Conservation (phyloP, 23 red algal species). For the Gracilaria gracilis region DNA sequence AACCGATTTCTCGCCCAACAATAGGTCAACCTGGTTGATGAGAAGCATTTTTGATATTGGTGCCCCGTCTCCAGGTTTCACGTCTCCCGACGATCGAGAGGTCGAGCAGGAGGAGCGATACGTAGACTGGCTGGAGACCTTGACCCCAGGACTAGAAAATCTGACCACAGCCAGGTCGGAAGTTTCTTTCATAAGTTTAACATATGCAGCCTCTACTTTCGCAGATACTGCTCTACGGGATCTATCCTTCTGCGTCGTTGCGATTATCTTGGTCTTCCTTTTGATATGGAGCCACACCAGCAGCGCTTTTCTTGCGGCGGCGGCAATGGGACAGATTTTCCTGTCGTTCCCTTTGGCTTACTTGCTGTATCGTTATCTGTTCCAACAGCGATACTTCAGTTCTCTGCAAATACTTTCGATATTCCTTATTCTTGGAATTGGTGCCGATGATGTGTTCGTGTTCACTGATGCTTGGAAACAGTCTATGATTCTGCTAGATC, state of each 20-base stretch:
- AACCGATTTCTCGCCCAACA: slow-evolving; percentile 11
- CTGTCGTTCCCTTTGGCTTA: slow-evolving; percentile 70
- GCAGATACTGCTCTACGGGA: slow-evolving; percentile 21
- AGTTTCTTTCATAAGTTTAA: too few relatives aligned
- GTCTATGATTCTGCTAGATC: slow-evolving; percentile 43
- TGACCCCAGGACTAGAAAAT: too few relatives aligned
- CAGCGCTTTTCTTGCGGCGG: slow-evolving; percentile 42
- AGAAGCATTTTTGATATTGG: not conserved
- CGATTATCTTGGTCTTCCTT: slow-evolving; percentile 64
- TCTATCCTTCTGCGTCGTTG: slow-evolving; percentile 43
- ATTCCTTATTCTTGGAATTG: slow-evolving; percentile 66
- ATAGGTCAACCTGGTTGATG: not conserved
- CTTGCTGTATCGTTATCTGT: slow-evolving; percentile 61
- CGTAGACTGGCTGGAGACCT: too few relatives aligned
- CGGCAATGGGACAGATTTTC: slow-evolving; percentile 71
- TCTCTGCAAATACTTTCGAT: slow-evolving; percentile 66
- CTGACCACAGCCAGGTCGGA: too few relatives aligned
- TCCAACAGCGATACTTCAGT: slow-evolving; percentile 60
- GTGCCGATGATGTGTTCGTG: slow-evolving; percentile 75
- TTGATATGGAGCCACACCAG: slow-evolving; percentile 60
- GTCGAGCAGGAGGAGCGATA: too few relatives aligned
- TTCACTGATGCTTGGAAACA: slow-evolving; percentile 76
- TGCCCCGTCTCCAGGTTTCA: too few relatives aligned
- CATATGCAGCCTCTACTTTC: not conserved
- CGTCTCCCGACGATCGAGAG: too few relatives aligned